These are phyloP conservation scores for Rhizoclosmatium sp. DNA, from an alignment of 192 early-diverging fungal species.

Conservation along the genomic window DNA sequence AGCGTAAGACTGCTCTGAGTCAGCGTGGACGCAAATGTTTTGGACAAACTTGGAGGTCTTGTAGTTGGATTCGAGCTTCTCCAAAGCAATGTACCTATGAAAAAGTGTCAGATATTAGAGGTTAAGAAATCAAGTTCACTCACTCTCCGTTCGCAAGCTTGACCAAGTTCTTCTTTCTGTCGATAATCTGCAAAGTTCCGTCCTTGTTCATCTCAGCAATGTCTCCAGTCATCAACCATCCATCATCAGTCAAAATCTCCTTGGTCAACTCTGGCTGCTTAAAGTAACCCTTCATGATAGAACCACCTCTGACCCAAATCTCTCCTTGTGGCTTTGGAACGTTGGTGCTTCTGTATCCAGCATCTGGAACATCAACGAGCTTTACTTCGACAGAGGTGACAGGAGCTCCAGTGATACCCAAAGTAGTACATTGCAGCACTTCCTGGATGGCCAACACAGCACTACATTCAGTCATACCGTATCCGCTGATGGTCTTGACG, in stretches of 20 bases:
- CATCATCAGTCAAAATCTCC: slow-evolving; percentile 76
- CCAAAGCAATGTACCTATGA: slow-evolving; percentile 89
- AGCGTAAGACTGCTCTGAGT: slow-evolving; percentile 72
- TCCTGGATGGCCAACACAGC: slow-evolving; percentile 61
- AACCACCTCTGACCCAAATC: slow-evolving; percentile 83
- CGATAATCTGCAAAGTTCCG: slow-evolving; percentile 85
- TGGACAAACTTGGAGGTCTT: slow-evolving; percentile 70
- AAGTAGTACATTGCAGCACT: slow-evolving; percentile 9
- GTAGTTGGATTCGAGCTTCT: slow-evolving; percentile 93
- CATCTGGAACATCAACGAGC: slow-evolving; percentile 69
- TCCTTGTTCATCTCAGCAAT: slow-evolving; percentile 85
- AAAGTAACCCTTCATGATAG: slow-evolving; percentile 84
- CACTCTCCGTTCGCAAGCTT: slow-evolving; percentile 87
- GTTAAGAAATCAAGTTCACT: background rate
- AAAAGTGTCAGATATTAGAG: background rate
- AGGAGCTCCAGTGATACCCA: slow-evolving; percentile 71
- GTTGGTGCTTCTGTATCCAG: slow-evolving; percentile 44
- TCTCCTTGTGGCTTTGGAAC: slow-evolving; percentile 72
- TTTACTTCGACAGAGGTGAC: slow-evolving; percentile 82
- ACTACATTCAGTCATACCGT: slow-evolving; percentile 84
- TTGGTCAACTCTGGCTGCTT: slow-evolving; percentile 72
- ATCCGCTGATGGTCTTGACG: slow-evolving; percentile 85
- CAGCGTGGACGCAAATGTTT: slow-evolving; percentile 70
- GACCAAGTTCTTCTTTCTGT: slow-evolving; percentile 93
- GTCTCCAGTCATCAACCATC: slow-evolving; percentile 93